Evolutionary conservation across 768 basidiomycete genomes (phyloP), one percentile per base, ranked within the genome.

Genomic region (Saitozyma podzolica): DNA sequence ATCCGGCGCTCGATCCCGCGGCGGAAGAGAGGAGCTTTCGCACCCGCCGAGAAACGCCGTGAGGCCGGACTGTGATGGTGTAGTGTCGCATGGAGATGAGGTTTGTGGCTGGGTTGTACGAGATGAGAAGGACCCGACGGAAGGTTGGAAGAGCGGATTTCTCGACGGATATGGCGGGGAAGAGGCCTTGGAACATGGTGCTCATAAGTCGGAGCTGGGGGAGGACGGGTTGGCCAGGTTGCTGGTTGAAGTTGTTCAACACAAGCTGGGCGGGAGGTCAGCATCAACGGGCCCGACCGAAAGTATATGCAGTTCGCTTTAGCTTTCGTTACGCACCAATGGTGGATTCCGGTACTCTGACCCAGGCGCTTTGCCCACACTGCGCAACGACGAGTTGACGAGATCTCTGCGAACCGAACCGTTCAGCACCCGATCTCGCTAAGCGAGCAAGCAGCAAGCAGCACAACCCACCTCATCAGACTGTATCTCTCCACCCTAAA

Each of bases 171-270:
- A 99, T 90, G 0, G 96, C 89, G 6, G 96, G 96, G 81, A 97
- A 99, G 63, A 99, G 83, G 40, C 91, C 88, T 79, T 98, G 96
- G 82, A 99, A 96, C 62, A 92, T 86, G 80, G 96, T 96, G 85
- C 93, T 89, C 74, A 98, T 85, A 61, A 98, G 88, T 43, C 91
- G 85, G 45, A 97, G 84, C 76, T 98, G 92, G 86, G 88, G 61
- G 84, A 86, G 56, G 86, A 92, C 80, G 87, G 95, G 16, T 39
- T 70, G 72, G 20, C 75, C 78, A 9, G 76, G 67, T 8, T 76
- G 75, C 56, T 76, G 76, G 62, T 78, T 78, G 88, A 95, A 66
- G 89, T 91, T 80, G 62, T 78, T 80, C 37, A 98, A 86, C 2
- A 99, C 95, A 61, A 97, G 88, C 95, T 95, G 76, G 8, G 17